Conservation (phyloP, 495 filamentous ascomycete genomes). For the Daldinia concentrica region DNA sequence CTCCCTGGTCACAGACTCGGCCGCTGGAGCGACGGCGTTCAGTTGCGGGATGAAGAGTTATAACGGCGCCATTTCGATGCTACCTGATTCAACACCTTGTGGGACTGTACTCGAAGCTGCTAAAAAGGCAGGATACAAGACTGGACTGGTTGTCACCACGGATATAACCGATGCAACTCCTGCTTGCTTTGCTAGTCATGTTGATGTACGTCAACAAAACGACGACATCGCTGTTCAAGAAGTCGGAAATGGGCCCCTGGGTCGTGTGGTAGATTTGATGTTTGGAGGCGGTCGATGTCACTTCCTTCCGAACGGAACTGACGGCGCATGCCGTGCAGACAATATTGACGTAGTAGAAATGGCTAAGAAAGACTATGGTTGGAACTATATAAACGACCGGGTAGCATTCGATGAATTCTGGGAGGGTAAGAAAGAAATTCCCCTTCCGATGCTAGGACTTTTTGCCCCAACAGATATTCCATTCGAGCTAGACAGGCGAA, state of each 20-base stretch:
- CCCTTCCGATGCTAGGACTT: conserved; percentile 86
- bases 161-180: conserved; percentile 97
- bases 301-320: conserved; percentile 82
- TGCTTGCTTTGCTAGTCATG: conserved; percentile 92
- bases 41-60: conserved; percentile 92
- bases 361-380: conserved; percentile 77
- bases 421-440: conserved; percentile 69
- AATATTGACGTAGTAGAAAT: conserved; percentile 71
- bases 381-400: conserved; percentile 77
- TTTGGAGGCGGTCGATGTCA: conserved; percentile 93
- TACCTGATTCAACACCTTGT: conserved; percentile 85
- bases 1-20: conserved; percentile 90
- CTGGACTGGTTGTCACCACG: conserved; percentile 94
- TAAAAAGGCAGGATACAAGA: conserved; percentile 88
- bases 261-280: conserved; percentile 87
- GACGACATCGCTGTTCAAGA: conserved; percentile 93
- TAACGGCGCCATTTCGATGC: conserved; percentile 91
- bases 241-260: conserved; percentile 81
- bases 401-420: conserved; percentile 80
- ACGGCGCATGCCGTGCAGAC: conserved; percentile 80
- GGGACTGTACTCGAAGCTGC: conserved; percentile 96
- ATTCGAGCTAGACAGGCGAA: conserved; percentile 87
- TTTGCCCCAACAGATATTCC: conserved; percentile 88
- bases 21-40: conserved; percentile 95
- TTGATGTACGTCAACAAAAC: conserved; percentile 78